A percentile compares a stretch with the other conserved stretches of the same genome.
Conservation (phyloP, 2,329 filamentous ascomycete genomes). For the Lachnellula suecica region DNA sequence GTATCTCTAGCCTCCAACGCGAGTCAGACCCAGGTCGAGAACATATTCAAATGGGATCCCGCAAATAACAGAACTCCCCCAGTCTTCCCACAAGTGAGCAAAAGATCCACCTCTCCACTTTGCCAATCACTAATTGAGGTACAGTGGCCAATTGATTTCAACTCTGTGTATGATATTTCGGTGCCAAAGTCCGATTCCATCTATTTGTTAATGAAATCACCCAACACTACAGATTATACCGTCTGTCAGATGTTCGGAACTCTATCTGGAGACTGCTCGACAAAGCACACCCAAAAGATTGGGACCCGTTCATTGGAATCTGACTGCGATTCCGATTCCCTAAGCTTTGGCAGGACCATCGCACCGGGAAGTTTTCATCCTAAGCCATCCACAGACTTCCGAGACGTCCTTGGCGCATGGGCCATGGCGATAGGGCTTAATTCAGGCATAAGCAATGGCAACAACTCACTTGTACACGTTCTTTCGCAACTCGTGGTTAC, state of each 20-base stretch:
- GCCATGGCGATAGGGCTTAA: conserved; percentile 5
- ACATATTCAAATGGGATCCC: conserved; percentile 9
- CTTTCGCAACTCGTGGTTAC: conserved; percentile 8
- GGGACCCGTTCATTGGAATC: background rate
- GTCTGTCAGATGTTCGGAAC: conserved; percentile 9
- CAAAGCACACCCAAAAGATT: conserved; percentile 7
- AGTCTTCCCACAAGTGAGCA: conserved; percentile 6
- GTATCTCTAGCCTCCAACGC: conserved; percentile 1
- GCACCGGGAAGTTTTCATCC: conserved; percentile 2
- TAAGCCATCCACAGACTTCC: conserved; percentile 2
- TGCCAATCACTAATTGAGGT: background rate
- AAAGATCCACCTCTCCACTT: background rate
- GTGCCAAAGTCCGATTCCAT: conserved; percentile 8
- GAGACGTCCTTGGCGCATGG: conserved; percentile 8
- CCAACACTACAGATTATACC: conserved; percentile 12
- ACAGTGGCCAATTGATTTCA: conserved; percentile 9
- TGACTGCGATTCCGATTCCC: background rate
- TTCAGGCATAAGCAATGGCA: background rate
- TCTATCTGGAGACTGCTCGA: conserved; percentile 6
- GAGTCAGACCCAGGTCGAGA: conserved; percentile 3
- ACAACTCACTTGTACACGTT: conserved; percentile 3
- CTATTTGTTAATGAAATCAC: conserved; percentile 9
- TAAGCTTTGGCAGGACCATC: background rate
- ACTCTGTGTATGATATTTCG: conserved; percentile 7
- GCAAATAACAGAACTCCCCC: conserved; percentile 2